Evolutionary conservation across 208 protist species (phyloP), one percentile per base, ranked within the genome.

Genomic region (Porcisia hertigi): DNA sequence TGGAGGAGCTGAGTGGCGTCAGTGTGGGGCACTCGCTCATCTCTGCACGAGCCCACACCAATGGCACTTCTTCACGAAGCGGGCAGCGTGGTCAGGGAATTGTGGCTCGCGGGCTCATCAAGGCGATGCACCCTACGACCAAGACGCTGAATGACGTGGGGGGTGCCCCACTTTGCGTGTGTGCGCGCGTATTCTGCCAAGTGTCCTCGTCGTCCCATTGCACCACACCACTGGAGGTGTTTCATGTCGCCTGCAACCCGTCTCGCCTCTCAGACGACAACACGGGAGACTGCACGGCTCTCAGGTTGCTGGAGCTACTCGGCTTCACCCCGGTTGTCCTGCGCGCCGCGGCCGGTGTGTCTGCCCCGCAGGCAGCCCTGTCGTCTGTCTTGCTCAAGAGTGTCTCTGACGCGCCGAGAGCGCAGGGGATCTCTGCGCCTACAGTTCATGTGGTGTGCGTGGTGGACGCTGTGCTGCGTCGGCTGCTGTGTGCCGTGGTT

Each of bases 401-500:
- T 34, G n/a, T 20, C 16, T 23, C 55, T 52, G 55, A 1, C 2
- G 70, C 0, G 47, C 23, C 53, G 30, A n/a, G 11, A 6, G 34
- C 47, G 8, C 25, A 49, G 8, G 69, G 14, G 18, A 54, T 30
- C 45, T 57, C 57, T 25, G 20, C 43, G 11, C 30, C 45, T n/a
- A 25, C 16, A 43, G 25, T 71, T 20, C 65, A 59, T 30, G 14
- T 74, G 53, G 84, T 91, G 3, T 76, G 83, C 20, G 80, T 90
- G 25, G 81, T 89, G 1, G 82, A 88, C 58, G 45, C 34, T 8
- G 53, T 36, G 45, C 47, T 79, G 41, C 82, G 65, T 14, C 76
- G 62, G 36, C 65, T 94, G 43, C 12, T 93, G 25, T 72, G 70
- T 41, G 87, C 84, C 0, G 86, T 88, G 12, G 81, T 82, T 0